Evolutionary conservation across 768 basidiomycete genomes (phyloP).

Genomic region (Lactarius hengduanensis): DNA sequence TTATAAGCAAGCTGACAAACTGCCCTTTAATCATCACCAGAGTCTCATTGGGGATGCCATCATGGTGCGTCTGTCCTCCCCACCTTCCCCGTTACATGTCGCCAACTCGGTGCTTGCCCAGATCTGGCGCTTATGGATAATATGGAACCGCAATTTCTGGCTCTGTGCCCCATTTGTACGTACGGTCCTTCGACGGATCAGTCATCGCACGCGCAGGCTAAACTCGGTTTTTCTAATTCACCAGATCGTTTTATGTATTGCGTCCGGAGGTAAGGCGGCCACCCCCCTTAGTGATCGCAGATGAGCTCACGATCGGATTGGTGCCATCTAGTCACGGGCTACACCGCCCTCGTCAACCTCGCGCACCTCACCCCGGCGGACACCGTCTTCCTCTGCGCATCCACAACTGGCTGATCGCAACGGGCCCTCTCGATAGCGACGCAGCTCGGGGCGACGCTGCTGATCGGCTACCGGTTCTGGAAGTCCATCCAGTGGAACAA

Average conservation of each 20-base stretch:
- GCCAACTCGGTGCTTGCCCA: not conserved
- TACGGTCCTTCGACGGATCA: not conserved
- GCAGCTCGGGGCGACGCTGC: slow-evolving; percentile 20
- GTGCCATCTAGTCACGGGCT: slow-evolving; percentile 10
- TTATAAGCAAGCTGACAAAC: not conserved
- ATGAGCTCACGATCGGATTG: too few relatives aligned
- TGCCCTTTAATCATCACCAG: not conserved
- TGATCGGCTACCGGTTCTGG: slow-evolving; percentile 23
- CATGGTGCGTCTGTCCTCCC: slow-evolving; percentile 2
- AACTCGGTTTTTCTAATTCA: not conserved
- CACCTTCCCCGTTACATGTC: not conserved
- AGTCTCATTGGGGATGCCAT: slow-evolving; percentile 23
- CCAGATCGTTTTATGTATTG: slow-evolving; percentile 9
- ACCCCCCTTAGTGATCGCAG: too few relatives aligned
- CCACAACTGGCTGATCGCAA: slow-evolving; percentile 14
- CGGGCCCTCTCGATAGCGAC: slow-evolving; percentile 24
- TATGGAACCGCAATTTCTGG: slow-evolving; percentile 20
- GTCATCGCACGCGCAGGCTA: not conserved
- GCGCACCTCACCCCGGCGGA: not conserved
- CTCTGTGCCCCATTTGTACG: slow-evolving; percentile 19
- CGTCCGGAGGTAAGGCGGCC: slow-evolving; percentile 1
- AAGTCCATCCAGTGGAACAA: not conserved
- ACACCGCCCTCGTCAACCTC: slow-evolving; percentile 13
- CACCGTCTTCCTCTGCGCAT: slow-evolving; percentile 7
- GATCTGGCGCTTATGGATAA: slow-evolving; percentile 27